These are phyloP conservation scores for Saturnispora dispora DNA, from an alignment of 805 yeast genomes.

Conservation along the genomic window DNA sequence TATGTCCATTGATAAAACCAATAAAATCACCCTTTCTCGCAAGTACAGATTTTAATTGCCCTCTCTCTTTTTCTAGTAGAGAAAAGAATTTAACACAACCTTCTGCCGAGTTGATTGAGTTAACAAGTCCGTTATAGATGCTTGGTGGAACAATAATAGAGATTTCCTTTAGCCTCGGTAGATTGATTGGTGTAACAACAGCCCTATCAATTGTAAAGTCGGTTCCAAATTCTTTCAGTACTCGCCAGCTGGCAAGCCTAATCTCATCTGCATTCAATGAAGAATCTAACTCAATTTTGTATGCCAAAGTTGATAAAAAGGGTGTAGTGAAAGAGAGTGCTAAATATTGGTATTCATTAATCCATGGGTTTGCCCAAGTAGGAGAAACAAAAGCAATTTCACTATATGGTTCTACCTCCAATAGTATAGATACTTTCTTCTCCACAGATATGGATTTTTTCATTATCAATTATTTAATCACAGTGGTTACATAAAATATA, in stretches of 20 bases:
- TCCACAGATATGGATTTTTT: background rate
- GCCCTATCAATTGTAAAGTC: constrained; percentile 37
- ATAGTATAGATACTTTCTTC: background rate
- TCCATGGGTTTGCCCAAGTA: background rate
- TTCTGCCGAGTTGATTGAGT: constrained; percentile 18
- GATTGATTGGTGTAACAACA: constrained; percentile 29
- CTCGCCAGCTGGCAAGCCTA: constrained; percentile 31
- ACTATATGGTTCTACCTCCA: background rate
- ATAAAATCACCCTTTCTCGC: constrained; percentile 36
- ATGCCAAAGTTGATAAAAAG: background rate
- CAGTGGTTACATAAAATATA: background rate
- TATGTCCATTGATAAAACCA: constrained; percentile 37
- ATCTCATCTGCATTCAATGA: constrained; percentile 21
- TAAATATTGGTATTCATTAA: background rate
- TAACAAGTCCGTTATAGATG: constrained; percentile 36
- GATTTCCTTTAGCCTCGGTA: constrained; percentile 27
- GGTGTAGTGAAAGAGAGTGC: background rate
- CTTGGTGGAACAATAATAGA: constrained; percentile 38
- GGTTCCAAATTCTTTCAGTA: constrained; percentile 27
- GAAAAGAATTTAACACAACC: constrained; percentile 21
- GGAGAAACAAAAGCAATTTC: background rate
- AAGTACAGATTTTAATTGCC: constrained; percentile 20
- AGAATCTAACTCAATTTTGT: background rate
- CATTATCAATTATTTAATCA: background rate
- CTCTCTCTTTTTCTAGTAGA: constrained; percentile 28